A percentile compares a stretch with the other conserved stretches of the same genome.
These are phyloP conservation scores for Darksidea phi DNA, from an alignment of 495 filamentous ascomycete species.

Conservation along the genomic window DNA sequence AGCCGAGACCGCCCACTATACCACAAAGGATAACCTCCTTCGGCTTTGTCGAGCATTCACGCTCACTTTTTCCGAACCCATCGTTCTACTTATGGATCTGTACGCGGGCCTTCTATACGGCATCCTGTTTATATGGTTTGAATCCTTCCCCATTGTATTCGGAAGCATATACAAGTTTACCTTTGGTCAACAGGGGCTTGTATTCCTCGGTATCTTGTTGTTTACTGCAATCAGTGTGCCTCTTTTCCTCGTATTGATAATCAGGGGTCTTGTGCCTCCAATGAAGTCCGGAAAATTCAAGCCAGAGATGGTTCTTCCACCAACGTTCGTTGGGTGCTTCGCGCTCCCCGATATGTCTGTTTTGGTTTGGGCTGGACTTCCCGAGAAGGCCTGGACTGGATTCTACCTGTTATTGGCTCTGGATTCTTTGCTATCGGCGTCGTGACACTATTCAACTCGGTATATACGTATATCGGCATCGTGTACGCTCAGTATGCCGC, in stretches of 20 bases:
- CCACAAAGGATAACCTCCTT: conserved; percentile 39
- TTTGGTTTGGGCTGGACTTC: conserved; percentile 27
- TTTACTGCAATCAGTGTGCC: conserved; percentile 10
- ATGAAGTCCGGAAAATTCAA: conserved; percentile 7
- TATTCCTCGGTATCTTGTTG: conserved; percentile 44
- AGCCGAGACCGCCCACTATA: neutral
- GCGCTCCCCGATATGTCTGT: conserved; percentile 19
- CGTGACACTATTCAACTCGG: conserved; percentile 50
- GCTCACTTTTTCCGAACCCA: conserved; percentile 45
- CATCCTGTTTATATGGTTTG: conserved; percentile 40
- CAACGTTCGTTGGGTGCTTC: conserved; percentile 10
- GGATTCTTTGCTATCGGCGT: conserved; percentile 20
- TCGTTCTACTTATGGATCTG: conserved; percentile 39
- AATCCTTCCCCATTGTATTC: conserved; percentile 43
- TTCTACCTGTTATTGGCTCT: conserved; percentile 25
- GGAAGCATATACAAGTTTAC: conserved; percentile 37
- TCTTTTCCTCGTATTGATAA: neutral
- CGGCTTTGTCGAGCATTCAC: conserved; percentile 48
- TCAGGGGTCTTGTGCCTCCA: neutral
- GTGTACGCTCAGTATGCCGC: conserved; percentile 48
- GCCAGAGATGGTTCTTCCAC: conserved; percentile 18
- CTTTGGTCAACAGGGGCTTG: conserved; percentile 37
- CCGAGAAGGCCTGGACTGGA: conserved; percentile 17
- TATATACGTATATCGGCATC: conserved; percentile 81
- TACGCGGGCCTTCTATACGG: conserved; percentile 44